Conservation (phyloP, 495 filamentous ascomycete genomes). For the Penicillium maclennaniae region DNA sequence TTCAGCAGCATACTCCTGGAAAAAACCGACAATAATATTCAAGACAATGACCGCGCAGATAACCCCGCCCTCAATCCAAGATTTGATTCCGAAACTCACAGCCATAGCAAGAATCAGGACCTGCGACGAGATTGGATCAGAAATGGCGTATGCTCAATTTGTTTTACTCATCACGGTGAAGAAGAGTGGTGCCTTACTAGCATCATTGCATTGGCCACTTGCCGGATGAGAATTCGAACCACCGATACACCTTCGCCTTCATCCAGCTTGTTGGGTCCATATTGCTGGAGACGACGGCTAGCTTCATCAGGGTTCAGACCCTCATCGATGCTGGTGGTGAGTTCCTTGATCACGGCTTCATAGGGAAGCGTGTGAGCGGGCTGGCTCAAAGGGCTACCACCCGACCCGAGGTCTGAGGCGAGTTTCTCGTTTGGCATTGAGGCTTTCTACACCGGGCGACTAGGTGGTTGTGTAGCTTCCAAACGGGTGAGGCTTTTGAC, state of each 20-base stretch:
- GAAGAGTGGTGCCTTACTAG: conserved; percentile 28
- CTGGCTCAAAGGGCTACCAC: conserved; percentile 36
- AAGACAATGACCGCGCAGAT: conserved; percentile 60
- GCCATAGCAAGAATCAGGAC: conserved; percentile 62
- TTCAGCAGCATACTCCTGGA: conserved; percentile 63
- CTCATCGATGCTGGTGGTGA: not conserved
- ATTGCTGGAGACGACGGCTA: conserved; percentile 43
- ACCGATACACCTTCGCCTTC: conserved; percentile 46
- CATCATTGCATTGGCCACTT: conserved; percentile 58
- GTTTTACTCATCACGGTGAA: not conserved
- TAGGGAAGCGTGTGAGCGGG: conserved; percentile 57
- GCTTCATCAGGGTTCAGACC: conserved; percentile 36
- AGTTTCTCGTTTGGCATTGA: conserved; percentile 6
- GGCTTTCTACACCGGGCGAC: not conserved
- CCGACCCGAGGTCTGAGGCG: conserved; percentile 1
- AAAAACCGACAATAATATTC: conserved; percentile 63
- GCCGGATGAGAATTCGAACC: conserved; percentile 46
- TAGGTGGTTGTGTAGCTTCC: not conserved
- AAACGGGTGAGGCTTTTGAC: not conserved
- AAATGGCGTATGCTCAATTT: not conserved
- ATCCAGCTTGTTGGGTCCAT: conserved; percentile 54
- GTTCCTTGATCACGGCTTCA: conserved; percentile 42
- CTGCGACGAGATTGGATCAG: conserved; percentile 33
- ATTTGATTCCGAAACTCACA: conserved; percentile 59
- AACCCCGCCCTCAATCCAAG: conserved; percentile 66